These are phyloP conservation scores for Akanthomyces dipterigenus DNA, from an alignment of 2,329 filamentous ascomycete species.

Conservation along the genomic window DNA sequence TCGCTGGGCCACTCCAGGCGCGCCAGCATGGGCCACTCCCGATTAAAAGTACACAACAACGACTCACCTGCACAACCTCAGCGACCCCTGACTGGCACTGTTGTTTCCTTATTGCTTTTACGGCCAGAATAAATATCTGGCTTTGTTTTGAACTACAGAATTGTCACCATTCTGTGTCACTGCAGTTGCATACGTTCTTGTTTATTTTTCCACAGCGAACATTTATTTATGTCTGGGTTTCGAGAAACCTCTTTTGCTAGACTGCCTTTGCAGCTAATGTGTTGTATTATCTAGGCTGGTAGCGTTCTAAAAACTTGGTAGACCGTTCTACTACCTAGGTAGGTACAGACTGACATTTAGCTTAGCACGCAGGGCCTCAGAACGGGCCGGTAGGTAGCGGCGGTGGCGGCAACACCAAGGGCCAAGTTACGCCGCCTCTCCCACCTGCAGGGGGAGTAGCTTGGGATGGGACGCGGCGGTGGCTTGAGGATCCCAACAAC, in stretches of 20 bases:
- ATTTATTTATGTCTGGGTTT: background rate
- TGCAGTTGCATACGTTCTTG: background rate
- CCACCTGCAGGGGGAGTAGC: background rate
- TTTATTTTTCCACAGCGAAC: background rate
- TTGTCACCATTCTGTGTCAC: background rate
- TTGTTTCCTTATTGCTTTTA: background rate
- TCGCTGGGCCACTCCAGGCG: constrained; percentile 4
- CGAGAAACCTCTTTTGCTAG: background rate
- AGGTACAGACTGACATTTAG: background rate
- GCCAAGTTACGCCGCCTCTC: background rate
- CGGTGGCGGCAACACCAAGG: background rate
- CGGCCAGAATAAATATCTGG: background rate
- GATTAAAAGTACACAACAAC: background rate
- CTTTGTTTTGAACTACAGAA: background rate
- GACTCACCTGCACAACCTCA: background rate
- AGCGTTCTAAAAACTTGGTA: background rate
- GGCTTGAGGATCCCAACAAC: background rate
- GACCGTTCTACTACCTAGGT: too few relatives aligned
- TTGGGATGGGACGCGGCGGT: background rate
- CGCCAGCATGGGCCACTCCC: background rate
- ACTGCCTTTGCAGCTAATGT: background rate
- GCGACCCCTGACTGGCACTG: background rate
- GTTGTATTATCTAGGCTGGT: background rate
- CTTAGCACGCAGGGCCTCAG: background rate
- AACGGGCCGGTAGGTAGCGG: constrained; percentile 1